Percentiles rank a stretch among this genome's conserved stretches.
Evolutionary conservation across 257 asterid species (phyloP).

Genomic region (Solanum ossicruentum): DNA sequence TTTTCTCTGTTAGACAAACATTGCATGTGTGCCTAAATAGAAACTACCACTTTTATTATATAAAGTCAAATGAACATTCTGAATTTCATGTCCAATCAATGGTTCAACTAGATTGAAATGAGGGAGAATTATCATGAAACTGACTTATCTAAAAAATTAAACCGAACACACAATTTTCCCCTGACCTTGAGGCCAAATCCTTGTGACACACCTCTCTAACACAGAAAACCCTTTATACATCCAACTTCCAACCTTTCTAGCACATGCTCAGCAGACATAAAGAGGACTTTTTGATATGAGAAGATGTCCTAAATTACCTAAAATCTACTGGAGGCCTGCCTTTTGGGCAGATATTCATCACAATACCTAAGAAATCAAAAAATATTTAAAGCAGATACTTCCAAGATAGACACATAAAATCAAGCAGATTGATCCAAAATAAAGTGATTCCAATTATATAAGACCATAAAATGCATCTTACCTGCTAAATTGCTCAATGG

Average conservation of each 20-base stretch:
- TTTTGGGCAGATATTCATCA: background rate
- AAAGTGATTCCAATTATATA: background rate
- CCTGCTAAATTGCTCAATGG: constrained; percentile 98
- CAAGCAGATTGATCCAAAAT: background rate
- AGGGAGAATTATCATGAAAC: background rate
- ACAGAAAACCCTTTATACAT: background rate
- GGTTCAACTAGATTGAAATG: background rate
- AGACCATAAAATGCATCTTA: constrained; percentile 12
- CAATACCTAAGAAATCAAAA: background rate
- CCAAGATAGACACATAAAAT: background rate
- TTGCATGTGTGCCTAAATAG: background rate
- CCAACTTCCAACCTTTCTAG: background rate
- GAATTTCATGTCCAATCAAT: background rate
- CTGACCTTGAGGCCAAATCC: background rate
- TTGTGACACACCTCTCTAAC: background rate
- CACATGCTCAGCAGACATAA: background rate
- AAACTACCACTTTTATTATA: background rate
- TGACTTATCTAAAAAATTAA: background rate
- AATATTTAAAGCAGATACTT: background rate
- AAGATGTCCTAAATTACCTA: background rate
- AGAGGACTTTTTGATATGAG: background rate
- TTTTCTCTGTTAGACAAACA: background rate
- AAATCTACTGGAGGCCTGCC: background rate
- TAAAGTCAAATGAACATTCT: background rate
- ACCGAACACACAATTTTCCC: background rate